Base-by-base conservation (phyloP, 139 green algal genomes). In the Nannochloris sp. region DNA sequence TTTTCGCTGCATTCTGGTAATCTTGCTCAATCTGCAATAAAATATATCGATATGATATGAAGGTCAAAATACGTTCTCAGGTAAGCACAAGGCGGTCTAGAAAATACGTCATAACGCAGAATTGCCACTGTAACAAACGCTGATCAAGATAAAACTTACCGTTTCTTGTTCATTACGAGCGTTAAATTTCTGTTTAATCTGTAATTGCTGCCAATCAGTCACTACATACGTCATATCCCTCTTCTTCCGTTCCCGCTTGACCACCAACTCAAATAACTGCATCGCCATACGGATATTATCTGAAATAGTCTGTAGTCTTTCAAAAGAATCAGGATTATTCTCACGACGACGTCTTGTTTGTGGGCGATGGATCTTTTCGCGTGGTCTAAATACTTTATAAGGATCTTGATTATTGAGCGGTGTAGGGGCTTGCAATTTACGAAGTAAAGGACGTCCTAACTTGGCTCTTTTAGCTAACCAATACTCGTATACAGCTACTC, bases 321-420 rank as follows among this genome's bases (percentile, higher is more conserved):
- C 85, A 60, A 92, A 58, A 30, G 74, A 82, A 59, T 92, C 85
- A 9, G 81, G 68, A 47, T 85, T 89, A 68, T 91, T 91, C 60
- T 92, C 85, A 7, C 87, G 73, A 33, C 87, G 78, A 14, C 90
- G 73, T 32, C 92, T 82, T 23, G 92, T 96, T 77, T 95, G 85
- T 12, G 92, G 92, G 35, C 90, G 73, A 75, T 97, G 83, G 12
- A 83, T 72, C 61, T 85, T 89, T 72, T 97, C 92, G 0, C 92
- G 83, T 25, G 87, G 82, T 85, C 92, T 91, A 78, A 98, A 98
- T 13, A 95, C 89, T 61, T 93, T 93, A 77, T 87, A 95, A 0
- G 92, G 92, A 74, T 98, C 96, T 6, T 77, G 86, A 68, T 98
- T 90, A 44, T 67, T 88, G 47, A 81, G 51, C 13, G 81, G 71